Evolutionary conservation across 2,329 filamentous ascomycete species (phyloP).

Genomic region (Aphanoascus verrucosus): DNA sequence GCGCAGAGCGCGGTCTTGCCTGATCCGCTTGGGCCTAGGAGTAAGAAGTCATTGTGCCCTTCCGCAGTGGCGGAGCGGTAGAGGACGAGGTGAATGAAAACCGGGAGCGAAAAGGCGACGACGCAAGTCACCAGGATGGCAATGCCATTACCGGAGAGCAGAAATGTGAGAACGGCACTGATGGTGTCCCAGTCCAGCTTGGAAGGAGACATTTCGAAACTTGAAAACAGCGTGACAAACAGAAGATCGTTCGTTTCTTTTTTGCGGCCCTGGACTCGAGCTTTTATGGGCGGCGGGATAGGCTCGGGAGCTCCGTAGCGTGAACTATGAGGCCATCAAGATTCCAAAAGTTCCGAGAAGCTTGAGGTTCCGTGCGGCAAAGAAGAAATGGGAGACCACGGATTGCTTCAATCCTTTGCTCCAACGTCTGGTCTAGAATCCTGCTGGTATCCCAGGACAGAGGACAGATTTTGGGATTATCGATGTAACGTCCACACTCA

Average conservation of each 20-base stretch:
- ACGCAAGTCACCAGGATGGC: slow-evolving; percentile 56
- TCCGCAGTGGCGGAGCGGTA: slow-evolving; percentile 54
- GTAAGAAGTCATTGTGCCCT: slow-evolving; percentile 60
- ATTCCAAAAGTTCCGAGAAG: slow-evolving; percentile 3
- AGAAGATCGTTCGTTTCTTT: neutral
- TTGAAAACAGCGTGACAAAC: slow-evolving; percentile 13
- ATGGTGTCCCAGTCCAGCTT: slow-evolving; percentile 27
- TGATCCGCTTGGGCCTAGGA: slow-evolving; percentile 67
- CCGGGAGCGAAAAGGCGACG: slow-evolving; percentile 60
- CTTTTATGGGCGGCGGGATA: neutral
- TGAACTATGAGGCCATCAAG: slow-evolving; percentile 2
- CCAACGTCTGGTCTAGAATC: too few species aligned
- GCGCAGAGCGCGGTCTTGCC: slow-evolving; percentile 88
- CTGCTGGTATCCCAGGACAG: too few species aligned
- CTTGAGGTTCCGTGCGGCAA: neutral
- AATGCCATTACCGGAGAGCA: slow-evolving; percentile 35
- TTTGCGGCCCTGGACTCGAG: neutral
- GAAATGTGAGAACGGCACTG: slow-evolving; percentile 30
- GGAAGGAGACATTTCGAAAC: neutral
- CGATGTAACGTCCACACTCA: too few species aligned
- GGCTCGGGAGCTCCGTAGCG: neutral
- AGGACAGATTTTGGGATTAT: too few species aligned
- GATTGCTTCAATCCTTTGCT: neutral
- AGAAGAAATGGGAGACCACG: neutral
- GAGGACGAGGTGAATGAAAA: slow-evolving; percentile 66